Conservation (phyloP, 2,329 filamentous ascomycete genomes). For the Periconia macrospinosa region DNA sequence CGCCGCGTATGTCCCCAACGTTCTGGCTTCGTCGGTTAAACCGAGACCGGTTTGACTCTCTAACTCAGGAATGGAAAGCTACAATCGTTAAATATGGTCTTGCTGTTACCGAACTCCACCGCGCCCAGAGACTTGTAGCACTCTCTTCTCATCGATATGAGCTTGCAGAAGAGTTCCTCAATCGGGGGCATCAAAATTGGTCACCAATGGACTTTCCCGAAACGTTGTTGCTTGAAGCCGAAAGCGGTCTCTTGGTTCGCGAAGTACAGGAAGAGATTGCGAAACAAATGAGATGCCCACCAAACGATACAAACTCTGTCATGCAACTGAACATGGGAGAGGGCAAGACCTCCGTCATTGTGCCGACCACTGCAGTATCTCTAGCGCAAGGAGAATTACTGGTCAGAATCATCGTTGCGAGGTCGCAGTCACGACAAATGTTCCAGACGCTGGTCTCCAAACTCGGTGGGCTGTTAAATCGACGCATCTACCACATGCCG, state of each 20-base stretch:
- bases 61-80: slow-evolving; percentile 23
- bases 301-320: slow-evolving; percentile 22
- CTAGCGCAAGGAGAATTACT: slow-evolving; percentile 38
- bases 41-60: slow-evolving; percentile 9
- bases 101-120: slow-evolving; percentile 28
- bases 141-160: neutral
- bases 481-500: slow-evolving; percentile 60
- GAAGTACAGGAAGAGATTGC: slow-evolving; percentile 62
- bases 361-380: slow-evolving; percentile 30
- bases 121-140: slow-evolving; percentile 24
- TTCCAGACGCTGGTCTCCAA: slow-evolving; percentile 57
- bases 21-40: slow-evolving; percentile 28
- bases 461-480: slow-evolving; percentile 58
- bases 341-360: slow-evolving; percentile 34
- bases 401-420: slow-evolving; percentile 62
- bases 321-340: slow-evolving; percentile 39
- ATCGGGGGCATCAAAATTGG: slow-evolving; percentile 60
- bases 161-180: slow-evolving; percentile 11
- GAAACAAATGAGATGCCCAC: slow-evolving; percentile 52
- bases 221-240: slow-evolving; percentile 65
- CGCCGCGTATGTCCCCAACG: slow-evolving; percentile 21
- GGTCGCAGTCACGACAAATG: slow-evolving; percentile 64
- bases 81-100: slow-evolving; percentile 28
- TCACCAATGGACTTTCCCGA: slow-evolving; percentile 57
- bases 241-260: slow-evolving; percentile 64